phyloP scores from a whole-genome alignment of 2,329 filamentous ascomycete species.

The Aspergillus uvarum region DNA sequence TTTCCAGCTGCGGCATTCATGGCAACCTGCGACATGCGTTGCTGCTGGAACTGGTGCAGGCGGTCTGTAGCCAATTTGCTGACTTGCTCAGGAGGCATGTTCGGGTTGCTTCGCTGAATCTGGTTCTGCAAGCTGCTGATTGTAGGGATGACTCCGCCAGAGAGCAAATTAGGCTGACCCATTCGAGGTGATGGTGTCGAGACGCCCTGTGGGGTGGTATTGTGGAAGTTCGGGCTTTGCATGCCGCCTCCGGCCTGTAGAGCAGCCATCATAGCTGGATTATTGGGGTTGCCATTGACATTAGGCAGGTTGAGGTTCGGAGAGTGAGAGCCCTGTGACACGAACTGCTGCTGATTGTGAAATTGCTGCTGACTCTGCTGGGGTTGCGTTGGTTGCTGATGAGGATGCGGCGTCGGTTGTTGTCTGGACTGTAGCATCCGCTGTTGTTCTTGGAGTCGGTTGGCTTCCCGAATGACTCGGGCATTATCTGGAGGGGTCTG shows the following conservation, averaged over 20 bases:
- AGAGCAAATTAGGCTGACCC: conserved; percentile 51
- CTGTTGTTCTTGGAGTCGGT: conserved; percentile 52
- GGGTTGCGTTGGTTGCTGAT: conserved; percentile 29
- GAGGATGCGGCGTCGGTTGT: conserved; percentile 33
- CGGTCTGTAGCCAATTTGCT: conserved; percentile 54
- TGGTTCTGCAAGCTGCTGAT: conserved; percentile 56
- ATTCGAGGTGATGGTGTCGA: conserved; percentile 50
- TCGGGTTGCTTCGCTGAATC: conserved; percentile 53
- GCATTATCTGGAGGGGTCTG: conserved; percentile 56
- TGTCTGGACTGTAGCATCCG: conserved; percentile 60
- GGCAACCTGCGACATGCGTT: conserved; percentile 51
- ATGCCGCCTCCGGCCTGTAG: conserved; percentile 46
- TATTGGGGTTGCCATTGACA: conserved; percentile 42
- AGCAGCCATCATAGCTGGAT: conserved; percentile 46
- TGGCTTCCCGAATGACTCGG: conserved; percentile 50
- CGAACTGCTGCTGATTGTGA: conserved; percentile 42
- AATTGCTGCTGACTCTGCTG: conserved; percentile 34
- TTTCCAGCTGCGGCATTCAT: conserved; percentile 54
- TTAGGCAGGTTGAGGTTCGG: conserved; percentile 47
- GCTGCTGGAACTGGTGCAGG: conserved; percentile 49
- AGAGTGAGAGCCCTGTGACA: conserved; percentile 44
- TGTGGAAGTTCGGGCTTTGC: conserved; percentile 46
- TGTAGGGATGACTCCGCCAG: conserved; percentile 54
- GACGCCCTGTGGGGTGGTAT: conserved; percentile 38
- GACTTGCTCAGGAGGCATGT: conserved; percentile 55